Evolutionary conservation across 2,329 filamentous ascomycete species (phyloP).

Genomic region (Fusarium globosum): DNA sequence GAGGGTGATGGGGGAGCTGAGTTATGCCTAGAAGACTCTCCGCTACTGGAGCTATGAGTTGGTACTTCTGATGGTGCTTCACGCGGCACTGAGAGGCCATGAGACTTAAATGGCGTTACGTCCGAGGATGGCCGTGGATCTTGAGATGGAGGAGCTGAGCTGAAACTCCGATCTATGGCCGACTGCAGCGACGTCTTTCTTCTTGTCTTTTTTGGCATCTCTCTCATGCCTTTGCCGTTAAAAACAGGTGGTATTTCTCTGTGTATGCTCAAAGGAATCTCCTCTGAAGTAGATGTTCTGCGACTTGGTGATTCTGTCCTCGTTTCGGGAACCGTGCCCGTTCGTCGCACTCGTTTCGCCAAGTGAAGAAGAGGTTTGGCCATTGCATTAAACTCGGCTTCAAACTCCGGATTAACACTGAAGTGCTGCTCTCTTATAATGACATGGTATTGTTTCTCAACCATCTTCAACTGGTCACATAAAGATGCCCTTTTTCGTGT

Average conservation of each 20-base stretch:
- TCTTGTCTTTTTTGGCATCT: not conserved
- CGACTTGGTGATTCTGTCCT: not conserved
- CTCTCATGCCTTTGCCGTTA: too few species aligned
- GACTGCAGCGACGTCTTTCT: not conserved
- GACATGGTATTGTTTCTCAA: not conserved
- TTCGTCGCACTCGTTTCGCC: not conserved
- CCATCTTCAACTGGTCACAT: not conserved
- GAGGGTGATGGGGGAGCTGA: too few species aligned
- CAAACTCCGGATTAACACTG: not conserved
- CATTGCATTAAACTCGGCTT: not conserved
- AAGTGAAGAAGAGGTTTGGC: not conserved
- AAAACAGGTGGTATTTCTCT: not conserved
- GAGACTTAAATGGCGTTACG: too few species aligned
- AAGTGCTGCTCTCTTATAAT: not conserved
- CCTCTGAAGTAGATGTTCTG: not conserved
- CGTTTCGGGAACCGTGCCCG: not conserved
- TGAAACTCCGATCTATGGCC: too few species aligned
- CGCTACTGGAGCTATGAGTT: too few species aligned
- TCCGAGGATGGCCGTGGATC: not conserved
- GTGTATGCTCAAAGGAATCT: not conserved
- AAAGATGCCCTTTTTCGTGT: not conserved
- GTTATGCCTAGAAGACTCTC: too few species aligned
- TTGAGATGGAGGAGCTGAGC: not conserved
- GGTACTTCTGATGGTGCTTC: too few species aligned
- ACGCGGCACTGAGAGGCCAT: too few species aligned